phyloP scores from a whole-genome alignment of 2,329 filamentous ascomycete genomes.

The Alternaria burnsii region DNA sequence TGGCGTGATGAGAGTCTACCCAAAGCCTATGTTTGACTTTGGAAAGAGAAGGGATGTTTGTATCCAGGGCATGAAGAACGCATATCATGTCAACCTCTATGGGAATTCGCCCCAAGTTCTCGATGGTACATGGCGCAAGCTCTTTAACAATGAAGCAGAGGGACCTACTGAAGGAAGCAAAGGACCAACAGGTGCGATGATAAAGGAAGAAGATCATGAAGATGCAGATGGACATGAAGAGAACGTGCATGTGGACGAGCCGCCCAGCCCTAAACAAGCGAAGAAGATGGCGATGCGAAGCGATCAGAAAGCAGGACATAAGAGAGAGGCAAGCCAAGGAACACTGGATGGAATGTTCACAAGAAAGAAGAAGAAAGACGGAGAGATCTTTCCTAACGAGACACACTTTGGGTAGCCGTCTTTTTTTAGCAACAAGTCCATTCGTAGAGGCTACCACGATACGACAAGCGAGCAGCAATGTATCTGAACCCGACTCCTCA shows the following conservation, averaged over 20 bases:
- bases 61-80: constrained; percentile 73
- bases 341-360: constrained; percentile 47
- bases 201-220: constrained; percentile 30
- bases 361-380: constrained; percentile 42
- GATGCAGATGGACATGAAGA: constrained; percentile 30
- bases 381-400: constrained; percentile 25
- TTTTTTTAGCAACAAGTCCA: not conserved
- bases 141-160: constrained; percentile 59
- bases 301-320: constrained; percentile 67
- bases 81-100: constrained; percentile 70
- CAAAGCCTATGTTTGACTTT: constrained; percentile 83
- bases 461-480: not conserved
- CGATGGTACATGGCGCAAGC: constrained; percentile 65
- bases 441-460: not conserved
- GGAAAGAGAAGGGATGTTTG: constrained; percentile 68
- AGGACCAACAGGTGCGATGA: constrained; percentile 52
- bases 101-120: constrained; percentile 69
- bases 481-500: not conserved
- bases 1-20: constrained; percentile 64
- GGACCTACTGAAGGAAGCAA: constrained; percentile 54
- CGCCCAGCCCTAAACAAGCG: constrained; percentile 21
- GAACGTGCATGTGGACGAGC: constrained; percentile 7
- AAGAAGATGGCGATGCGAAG: constrained; percentile 61
- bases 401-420: constrained; percentile 17
- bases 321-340: constrained; percentile 64